Evolutionary conservation across 257 asterid species (phyloP), one percentile per base, ranked within the genome.

Genomic region (Solanum bulbocastanum): DNA sequence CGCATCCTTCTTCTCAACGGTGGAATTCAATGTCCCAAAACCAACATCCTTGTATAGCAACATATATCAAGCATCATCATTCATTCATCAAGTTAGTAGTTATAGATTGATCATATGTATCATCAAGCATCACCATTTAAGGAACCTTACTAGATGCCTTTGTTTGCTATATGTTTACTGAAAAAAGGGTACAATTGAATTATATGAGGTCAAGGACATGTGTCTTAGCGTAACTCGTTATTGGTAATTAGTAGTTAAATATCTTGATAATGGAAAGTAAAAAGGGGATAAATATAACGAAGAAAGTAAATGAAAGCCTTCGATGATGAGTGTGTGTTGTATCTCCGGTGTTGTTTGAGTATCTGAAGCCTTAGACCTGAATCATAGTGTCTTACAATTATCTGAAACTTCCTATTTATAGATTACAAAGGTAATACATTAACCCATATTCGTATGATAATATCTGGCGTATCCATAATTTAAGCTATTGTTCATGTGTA

Each of bases 61-160:
- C 18, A 11, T 37, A 9, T 73, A 37, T 74, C 32, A 36, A 74
- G 49, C 49, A 36, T 74, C 82, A 36, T 39, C 30, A 74, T 49
- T 52, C 72, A 32, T 49, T 62, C 32, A 62, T 62, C 62, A 22
- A 30, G 79, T 46, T 46, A 60, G 49, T 32, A 42, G 42, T 39
- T 40, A 84, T 83, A 68, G 40, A 36, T 27, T 92, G 94, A 92
- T 90, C 94, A 13, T 87, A 25, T 66, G 4, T 25, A 90, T 39
- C 62, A 88, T 16, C 91, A 92, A 58, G 87, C 83, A 16, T 91
- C 92, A 92, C 89, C 82, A 88, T 81, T 85, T 11, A 78, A 58
- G 40, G 22, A 35, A 49, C 65, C 25, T 72, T 39, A 40, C 23
- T 87, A 42, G 32, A 33, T 60, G 83, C 37, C 22, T 62, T 74